These are phyloP conservation scores for Coemansia sp. DNA, from an alignment of 192 early-diverging fungal genomes.

Conservation along the genomic window DNA sequence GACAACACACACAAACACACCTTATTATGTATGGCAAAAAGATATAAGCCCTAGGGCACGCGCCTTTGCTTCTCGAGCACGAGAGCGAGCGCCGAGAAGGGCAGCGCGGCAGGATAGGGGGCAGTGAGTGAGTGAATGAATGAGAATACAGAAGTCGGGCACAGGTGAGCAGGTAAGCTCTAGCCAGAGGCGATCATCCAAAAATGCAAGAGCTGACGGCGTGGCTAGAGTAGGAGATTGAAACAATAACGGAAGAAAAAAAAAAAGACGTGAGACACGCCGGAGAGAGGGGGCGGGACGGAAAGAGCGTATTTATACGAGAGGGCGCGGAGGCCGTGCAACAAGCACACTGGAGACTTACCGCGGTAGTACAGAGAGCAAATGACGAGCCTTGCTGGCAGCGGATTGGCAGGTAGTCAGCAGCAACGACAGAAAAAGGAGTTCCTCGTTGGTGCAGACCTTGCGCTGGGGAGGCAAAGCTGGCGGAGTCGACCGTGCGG, in stretches of 20 bases:
- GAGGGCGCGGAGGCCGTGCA: background rate
- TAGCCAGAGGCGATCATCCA: conserved; percentile 9
- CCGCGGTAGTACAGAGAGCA: background rate
- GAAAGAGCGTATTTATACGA: background rate
- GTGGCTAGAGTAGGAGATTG: conserved; percentile 7
- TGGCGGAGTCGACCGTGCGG: background rate
- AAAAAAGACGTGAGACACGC: background rate
- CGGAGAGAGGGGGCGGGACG: background rate
- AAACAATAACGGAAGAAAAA: background rate
- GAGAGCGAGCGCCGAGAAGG: background rate
- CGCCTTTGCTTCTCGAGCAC: background rate
- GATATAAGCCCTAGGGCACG: background rate
- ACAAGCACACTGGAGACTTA: conserved; percentile 3
- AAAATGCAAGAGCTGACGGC: background rate
- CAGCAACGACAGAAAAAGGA: background rate
- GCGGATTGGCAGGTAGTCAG: conserved; percentile 11
- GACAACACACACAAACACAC: background rate
- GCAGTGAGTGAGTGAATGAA: background rate
- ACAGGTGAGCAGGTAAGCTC: background rate
- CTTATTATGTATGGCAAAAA: background rate
- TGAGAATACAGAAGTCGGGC: background rate
- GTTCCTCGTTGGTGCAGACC: conserved; percentile 2
- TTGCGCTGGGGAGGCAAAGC: background rate
- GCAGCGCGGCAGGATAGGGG: background rate
- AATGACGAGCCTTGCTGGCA: background rate